Base-by-base conservation (phyloP, 345 rosid genomes). In the Excoecaria cochinchinensis region DNA sequence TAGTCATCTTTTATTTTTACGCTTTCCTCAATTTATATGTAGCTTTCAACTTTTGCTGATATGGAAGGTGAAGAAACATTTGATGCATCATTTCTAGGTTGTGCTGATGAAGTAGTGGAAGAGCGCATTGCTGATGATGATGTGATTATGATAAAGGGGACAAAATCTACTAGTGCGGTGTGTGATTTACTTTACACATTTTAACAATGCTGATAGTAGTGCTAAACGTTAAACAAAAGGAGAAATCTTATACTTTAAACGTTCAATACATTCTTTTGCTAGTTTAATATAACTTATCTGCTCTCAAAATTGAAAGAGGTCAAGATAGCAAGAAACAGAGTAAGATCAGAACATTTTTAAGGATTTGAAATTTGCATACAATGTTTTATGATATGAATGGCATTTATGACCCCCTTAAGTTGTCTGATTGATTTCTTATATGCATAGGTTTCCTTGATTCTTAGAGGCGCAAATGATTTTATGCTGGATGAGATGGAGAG, bases 401-500 rank as follows among this genome's bases (percentile, higher is more conserved):
- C 21, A 19, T 36, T 5, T 3, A 3, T 67, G 24, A 44, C n/a
- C 36, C 6, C 50, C 4, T 11, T 8, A 13, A 74, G 16, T 56
- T 68, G 38, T 11, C 69, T 52, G 63, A 76, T 70, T 14, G 15
- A 59, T 69, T 74, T 55, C 8, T 63, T 80, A 2, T 77, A 0
- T 72, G 70, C 69, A 22, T 51, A 96, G 99, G 99, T 96, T 52
- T 96, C 99, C 55, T 76, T 96, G 84, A 88, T 96, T 77, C 92
- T 96, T 68, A 87, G 97, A 84, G 98, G 98, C 69, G 99, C 98
- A 60, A 96, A 96, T 77, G 98, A 93, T 81, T 93, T 86, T 84
- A 96, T 96, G 98, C 97, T 93, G 70, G 99, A 96, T 73, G 98
- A 96, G 86, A 93, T 95, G 98, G 99, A 93, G 79, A 91, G 97